phyloP scores from a whole-genome alignment of 371 early-diverging fungal genomes.

The Apophysomyces elegans region DNA sequence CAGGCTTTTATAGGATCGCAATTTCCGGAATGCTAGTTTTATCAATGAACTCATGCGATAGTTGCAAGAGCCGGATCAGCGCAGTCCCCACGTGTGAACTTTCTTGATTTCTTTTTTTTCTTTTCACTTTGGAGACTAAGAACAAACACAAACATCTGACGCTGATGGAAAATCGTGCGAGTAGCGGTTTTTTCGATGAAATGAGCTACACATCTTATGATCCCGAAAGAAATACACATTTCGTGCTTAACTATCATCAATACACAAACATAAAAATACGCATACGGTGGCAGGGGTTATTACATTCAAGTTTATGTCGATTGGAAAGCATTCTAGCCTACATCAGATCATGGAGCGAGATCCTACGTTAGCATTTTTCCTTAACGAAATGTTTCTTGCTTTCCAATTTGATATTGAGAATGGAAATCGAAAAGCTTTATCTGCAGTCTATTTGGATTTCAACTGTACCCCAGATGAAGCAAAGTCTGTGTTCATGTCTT shows the following conservation, averaged over 20 bases:
- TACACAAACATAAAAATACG: too few relatives aligned
- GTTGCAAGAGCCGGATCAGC: background rate
- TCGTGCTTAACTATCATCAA: background rate
- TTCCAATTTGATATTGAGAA: background rate
- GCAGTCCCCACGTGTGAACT: background rate
- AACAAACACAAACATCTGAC: conserved; percentile 4
- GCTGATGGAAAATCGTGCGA: conserved; percentile 3
- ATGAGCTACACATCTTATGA: background rate
- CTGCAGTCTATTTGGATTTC: conserved; percentile 6
- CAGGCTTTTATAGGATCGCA: too few relatives aligned
- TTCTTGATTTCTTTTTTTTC: background rate
- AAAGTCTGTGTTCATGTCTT: conserved; percentile 6
- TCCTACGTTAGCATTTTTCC: background rate
- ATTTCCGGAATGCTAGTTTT: too few relatives aligned
- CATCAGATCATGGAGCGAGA: too few relatives aligned
- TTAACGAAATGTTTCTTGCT: background rate
- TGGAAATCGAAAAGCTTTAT: background rate
- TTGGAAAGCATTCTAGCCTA: too few relatives aligned
- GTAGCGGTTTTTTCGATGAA: background rate
- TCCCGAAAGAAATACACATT: background rate
- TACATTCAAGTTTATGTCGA: too few relatives aligned
- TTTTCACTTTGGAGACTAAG: background rate
- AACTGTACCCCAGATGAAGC: background rate
- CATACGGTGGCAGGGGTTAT: too few relatives aligned
- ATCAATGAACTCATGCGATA: background rate